Evolutionary conservation across 1,284 basidiomycete species (phyloP).

Genomic region (Anthracocystis walkeri): DNA sequence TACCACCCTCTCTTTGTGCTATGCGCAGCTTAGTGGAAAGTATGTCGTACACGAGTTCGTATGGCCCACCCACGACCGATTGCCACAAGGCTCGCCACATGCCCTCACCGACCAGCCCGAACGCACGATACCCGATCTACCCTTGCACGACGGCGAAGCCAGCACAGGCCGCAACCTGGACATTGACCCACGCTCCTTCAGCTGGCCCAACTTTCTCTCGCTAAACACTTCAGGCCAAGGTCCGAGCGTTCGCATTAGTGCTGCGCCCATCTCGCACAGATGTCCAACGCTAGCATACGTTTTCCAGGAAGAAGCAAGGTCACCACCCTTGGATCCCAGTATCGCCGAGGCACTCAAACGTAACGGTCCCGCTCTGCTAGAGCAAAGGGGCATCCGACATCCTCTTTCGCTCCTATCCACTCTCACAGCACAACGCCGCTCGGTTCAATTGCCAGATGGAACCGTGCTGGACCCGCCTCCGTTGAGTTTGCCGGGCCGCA

Average conservation of each 20-base stretch:
- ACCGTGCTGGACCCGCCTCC: conserved; percentile 57
- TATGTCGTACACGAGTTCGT: conserved; percentile 67
- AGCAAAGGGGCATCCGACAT: conserved; percentile 55
- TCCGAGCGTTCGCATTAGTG: conserved; percentile 55
- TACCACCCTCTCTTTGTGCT: conserved; percentile 63
- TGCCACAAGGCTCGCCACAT: conserved; percentile 16
- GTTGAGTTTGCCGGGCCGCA: conserved; percentile 60
- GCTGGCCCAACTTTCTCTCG: conserved; percentile 58
- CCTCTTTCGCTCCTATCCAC: conserved; percentile 60
- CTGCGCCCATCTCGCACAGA: conserved; percentile 66
- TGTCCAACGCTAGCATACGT: conserved; percentile 66
- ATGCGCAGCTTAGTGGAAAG: conserved; percentile 57
- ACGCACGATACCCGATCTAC: conserved; percentile 52
- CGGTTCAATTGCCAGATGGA: conserved; percentile 62
- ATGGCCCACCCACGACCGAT: conserved; percentile 45
- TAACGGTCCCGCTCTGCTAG: conserved; percentile 53
- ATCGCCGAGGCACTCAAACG: conserved; percentile 55
- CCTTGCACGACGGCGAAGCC: conserved; percentile 60
- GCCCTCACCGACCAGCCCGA: conserved; percentile 27
- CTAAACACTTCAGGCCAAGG: conserved; percentile 31
- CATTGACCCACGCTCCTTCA: conserved; percentile 49
- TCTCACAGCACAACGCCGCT: conserved; percentile 45
- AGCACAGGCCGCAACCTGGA: conserved; percentile 52
- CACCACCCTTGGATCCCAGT: conserved; percentile 44
- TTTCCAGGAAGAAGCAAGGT: conserved; percentile 52